Percentiles rank a stretch among this genome's conserved stretches.
phyloP scores from a whole-genome alignment of 305 asterid genomes.

The Solanum aculeatissimum region DNA sequence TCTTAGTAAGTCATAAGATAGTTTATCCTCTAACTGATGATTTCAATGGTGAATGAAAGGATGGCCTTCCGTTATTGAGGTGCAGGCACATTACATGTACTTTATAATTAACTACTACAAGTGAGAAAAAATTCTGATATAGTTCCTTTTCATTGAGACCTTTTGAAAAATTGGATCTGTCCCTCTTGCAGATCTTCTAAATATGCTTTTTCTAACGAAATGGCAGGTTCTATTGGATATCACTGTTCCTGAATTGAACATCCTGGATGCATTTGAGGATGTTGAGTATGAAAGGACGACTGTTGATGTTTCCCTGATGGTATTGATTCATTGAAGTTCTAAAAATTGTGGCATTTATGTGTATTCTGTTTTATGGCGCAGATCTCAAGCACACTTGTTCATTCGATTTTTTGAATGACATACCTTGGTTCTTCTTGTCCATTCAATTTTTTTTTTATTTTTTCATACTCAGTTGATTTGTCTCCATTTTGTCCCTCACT shows the following conservation, averaged over 20 bases:
- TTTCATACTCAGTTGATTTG: too few relatives aligned
- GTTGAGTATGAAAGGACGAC: conserved; percentile 60
- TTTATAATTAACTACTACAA: background rate
- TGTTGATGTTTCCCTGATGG: conserved; percentile 48
- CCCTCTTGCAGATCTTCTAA: background rate
- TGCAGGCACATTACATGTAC: background rate
- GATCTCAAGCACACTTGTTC: background rate
- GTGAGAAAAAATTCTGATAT: background rate
- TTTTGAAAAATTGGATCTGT: background rate
- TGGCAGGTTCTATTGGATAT: conserved; percentile 62
- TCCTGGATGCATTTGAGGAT: conserved; percentile 75
- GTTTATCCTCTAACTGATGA: background rate
- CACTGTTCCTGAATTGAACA: conserved; percentile 57
- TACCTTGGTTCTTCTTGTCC: too few relatives aligned
- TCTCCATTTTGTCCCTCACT: too few relatives aligned
- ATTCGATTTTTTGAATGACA: too few relatives aligned
- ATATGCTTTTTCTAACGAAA: background rate
- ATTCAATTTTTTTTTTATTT: too few relatives aligned
- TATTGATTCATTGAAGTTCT: conserved; percentile 7
- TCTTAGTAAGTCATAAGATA: background rate
- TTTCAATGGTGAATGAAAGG: background rate
- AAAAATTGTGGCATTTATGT: background rate
- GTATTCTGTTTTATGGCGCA: background rate
- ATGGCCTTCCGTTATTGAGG: background rate
- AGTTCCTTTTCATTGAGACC: background rate